phyloP scores from a whole-genome alignment of 164 flowering plant species.

The Vitis riparia region DNA sequence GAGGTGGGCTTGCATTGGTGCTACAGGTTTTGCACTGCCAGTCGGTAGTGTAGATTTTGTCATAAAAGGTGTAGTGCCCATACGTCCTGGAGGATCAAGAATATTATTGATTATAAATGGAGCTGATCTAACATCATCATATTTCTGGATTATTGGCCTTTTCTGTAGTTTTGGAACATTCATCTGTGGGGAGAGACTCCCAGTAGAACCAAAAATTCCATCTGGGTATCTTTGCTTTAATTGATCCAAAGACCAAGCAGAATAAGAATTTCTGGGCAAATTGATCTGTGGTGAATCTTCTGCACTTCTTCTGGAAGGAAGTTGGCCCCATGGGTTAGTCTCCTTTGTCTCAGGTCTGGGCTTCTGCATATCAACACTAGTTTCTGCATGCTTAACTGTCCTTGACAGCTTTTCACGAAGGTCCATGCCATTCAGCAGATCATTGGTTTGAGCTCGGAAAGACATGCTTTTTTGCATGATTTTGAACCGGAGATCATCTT shows the following conservation, averaged over 20 bases:
- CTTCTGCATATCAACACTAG: slow-evolving; percentile 15
- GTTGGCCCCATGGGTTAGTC: slow-evolving; percentile 22
- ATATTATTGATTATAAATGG: slow-evolving; percentile 41
- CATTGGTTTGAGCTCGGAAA: slow-evolving; percentile 25
- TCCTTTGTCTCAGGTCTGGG: slow-evolving; percentile 27
- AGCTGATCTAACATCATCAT: slow-evolving; percentile 46
- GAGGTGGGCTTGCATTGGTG: slow-evolving; percentile 31
- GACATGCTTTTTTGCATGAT: slow-evolving; percentile 54
- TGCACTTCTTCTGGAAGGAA: slow-evolving; percentile 50
- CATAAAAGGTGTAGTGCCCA: slow-evolving; percentile 27
- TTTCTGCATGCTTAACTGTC: slow-evolving; percentile 30
- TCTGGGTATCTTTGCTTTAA: slow-evolving; percentile 68
- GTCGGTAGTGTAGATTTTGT: slow-evolving; percentile 36
- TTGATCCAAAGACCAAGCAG: slow-evolving; percentile 61
- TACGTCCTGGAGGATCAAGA: slow-evolving; percentile 39
- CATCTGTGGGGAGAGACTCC: slow-evolving; percentile 52
- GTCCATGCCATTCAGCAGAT: slow-evolving; percentile 29
- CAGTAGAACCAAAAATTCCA: slow-evolving; percentile 40
- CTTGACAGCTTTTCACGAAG: slow-evolving; percentile 70
- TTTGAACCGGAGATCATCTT: slow-evolving; percentile 69
- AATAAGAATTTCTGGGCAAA: slow-evolving; percentile 42
- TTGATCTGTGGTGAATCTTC: slow-evolving; percentile 41
- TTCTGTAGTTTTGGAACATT: slow-evolving; percentile 33
- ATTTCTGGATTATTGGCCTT: slow-evolving; percentile 35
- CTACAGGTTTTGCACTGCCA: slow-evolving; percentile 39